Base-by-base conservation (phyloP, 2,329 filamentous ascomycete species). In the Cladosporium sp. region DNA sequence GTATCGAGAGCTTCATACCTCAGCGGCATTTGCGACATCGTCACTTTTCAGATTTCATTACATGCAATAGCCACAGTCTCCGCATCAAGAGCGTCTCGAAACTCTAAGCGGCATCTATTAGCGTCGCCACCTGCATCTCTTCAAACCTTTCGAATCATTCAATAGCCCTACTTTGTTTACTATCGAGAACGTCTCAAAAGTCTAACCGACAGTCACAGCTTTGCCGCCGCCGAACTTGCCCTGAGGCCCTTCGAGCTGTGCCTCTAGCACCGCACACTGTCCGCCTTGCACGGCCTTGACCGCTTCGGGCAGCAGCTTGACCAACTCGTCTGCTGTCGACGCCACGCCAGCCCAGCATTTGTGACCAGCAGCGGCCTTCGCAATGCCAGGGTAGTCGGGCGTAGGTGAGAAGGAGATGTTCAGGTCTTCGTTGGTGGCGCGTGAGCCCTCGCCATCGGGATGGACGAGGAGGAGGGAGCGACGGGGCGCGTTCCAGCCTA, bases 351-450 rank as follows among this genome's bases (percentile, higher is more conserved):
- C 86, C 85, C 87, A 90, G 2, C 87, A 73, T 61, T 86, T 80
- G 0, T 87, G 87, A 7, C 88, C 88, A 0, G 84, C 82, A 0
- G 88, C 87, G 6, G 88, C 88, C 74, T 85, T 87, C 0, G 88
- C 88, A 67, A 90, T 90, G 0, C 88, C 88, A 0, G 86, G 80
- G 72, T 90, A 90, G 68, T 91, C 88, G 0, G 88, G 88, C 0
- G 85, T 86, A 0, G 88, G 88, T 1, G 81, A 83, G 71, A 91
- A 90, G 0, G 83, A 85, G 69, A 91, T 90, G 69, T 90, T 89
- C 44, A 90, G 75, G 56, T 88, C 87, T 67, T 86, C 83, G 67
- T 89, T 89, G 49, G 81, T 84, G 2, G 84, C 86, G 65, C 86
- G 86, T 1, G 82, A 84, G 1, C 86, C 88, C 61, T 85, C 80